Conservation (phyloP, 2,329 filamentous ascomycete species). For the Alternaria ethzedia region DNA sequence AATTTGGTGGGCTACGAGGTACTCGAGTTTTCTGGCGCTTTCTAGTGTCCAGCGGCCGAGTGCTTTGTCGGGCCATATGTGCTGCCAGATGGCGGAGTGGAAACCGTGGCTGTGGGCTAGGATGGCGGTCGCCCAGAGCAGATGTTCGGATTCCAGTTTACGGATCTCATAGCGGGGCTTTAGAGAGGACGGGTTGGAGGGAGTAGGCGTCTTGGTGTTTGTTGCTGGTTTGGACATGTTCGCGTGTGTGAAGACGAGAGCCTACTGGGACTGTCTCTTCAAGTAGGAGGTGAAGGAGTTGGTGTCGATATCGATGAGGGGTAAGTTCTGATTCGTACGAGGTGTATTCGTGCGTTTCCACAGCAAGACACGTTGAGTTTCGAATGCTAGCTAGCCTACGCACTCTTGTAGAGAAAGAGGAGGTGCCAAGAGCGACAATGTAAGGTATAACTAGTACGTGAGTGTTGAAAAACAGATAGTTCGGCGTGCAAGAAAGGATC, state of each 20-base stretch:
- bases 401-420: neutral
- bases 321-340: neutral
- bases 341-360: neutral
- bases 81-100: slow-evolving; percentile 35
- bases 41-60: slow-evolving; percentile 21
- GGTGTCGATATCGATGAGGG: neutral
- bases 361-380: neutral
- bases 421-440: neutral
- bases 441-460: neutral
- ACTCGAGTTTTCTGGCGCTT: slow-evolving; percentile 12
- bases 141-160: slow-evolving; percentile 32
- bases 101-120: slow-evolving; percentile 42
- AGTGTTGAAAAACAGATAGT: neutral
- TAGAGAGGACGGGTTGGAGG: slow-evolving; percentile 36
- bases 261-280: neutral
- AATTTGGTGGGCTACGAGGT: slow-evolving; percentile 46
- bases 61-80: slow-evolving; percentile 31
- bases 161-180: slow-evolving; percentile 42
- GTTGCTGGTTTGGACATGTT: neutral
- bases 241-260: neutral
- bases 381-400: neutral
- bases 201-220: slow-evolving; percentile 1
- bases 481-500: neutral
- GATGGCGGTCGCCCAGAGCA: slow-evolving; percentile 38
- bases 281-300: too few species aligned